These are phyloP conservation scores for Ehretia macrophylla DNA, from an alignment of 257 asterid genomes.

Conservation along the genomic window DNA sequence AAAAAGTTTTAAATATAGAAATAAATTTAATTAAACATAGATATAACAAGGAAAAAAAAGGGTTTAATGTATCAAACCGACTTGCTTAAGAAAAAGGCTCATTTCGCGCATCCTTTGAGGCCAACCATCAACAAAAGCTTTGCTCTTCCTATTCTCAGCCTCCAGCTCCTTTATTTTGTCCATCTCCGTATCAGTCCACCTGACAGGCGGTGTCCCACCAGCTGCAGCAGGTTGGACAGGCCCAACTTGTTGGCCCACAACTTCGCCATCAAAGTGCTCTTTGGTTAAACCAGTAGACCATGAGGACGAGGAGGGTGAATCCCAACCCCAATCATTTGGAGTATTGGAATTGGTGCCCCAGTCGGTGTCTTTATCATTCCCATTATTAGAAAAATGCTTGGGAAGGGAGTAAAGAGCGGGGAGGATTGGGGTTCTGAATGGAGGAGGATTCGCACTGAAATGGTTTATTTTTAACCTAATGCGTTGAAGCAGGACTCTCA, in stretches of 20 bases:
- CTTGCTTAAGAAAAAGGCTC: constrained; percentile 64
- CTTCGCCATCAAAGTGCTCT: constrained; percentile 88
- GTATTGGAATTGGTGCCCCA: background rate
- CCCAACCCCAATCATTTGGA: constrained; percentile 51
- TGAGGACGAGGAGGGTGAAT: constrained; percentile 40
- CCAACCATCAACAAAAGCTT: constrained; percentile 56
- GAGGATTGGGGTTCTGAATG: too few relatives aligned
- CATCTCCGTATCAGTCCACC: constrained; percentile 54
- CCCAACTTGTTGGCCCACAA: constrained; percentile 50
- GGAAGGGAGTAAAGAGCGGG: too few relatives aligned
- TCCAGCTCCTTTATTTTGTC: constrained; percentile 34
- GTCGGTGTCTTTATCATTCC: background rate
- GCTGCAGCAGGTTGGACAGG: constrained; percentile 3
- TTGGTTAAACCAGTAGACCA: constrained; percentile 91
- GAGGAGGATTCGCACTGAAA: too few relatives aligned
- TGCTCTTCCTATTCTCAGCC: constrained; percentile 33
- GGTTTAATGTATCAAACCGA: constrained; percentile 1
- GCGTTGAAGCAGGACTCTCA: too few relatives aligned
- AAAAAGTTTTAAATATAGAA: background rate
- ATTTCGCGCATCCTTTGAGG: constrained; percentile 47
- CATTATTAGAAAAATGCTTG: background rate
- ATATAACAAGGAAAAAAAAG: background rate
- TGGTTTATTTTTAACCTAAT: too few relatives aligned
- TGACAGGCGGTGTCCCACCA: constrained; percentile 7
- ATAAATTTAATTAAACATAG: too few relatives aligned